Evolutionary conservation across 306 rosid genomes (phyloP).

Genomic region (Quercus ilex): DNA sequence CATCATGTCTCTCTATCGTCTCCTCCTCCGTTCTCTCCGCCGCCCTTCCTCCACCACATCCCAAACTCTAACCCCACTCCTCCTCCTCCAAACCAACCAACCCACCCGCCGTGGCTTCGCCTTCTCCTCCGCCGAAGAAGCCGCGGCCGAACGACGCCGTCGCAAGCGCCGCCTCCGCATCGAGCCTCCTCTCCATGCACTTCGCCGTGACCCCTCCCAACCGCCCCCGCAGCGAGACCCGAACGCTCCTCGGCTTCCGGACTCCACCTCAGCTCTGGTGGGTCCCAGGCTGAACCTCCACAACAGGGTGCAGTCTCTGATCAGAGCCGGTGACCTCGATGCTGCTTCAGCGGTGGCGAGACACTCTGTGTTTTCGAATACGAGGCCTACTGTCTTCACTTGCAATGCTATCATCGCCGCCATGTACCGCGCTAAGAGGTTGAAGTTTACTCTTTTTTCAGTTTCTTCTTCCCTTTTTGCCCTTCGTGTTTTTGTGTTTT

Average conservation of each 20-base stretch:
- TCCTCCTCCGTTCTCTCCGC: slow-evolving; percentile 59
- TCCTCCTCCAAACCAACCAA: slow-evolving; percentile 8
- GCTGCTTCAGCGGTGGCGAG: slow-evolving; percentile 84
- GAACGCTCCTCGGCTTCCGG: slow-evolving; percentile 86
- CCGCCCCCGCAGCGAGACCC: slow-evolving; percentile 59
- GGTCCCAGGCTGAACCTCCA: slow-evolving; percentile 89
- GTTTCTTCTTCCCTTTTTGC: background rate
- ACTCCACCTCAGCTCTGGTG: slow-evolving; percentile 71
- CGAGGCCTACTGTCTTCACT: slow-evolving; percentile 97
- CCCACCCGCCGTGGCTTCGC: slow-evolving; percentile 36
- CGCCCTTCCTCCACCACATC: slow-evolving; percentile 20
- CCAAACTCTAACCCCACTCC: slow-evolving; percentile 5
- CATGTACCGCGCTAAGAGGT: slow-evolving; percentile 85
- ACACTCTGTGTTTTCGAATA: slow-evolving; percentile 73
- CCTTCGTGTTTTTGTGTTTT: no score
- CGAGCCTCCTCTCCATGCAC: slow-evolving; percentile 86
- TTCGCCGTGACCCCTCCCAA: slow-evolving; percentile 62
- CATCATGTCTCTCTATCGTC: slow-evolving; percentile 53
- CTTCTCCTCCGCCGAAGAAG: slow-evolving; percentile 92
- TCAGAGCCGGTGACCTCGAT: slow-evolving; percentile 87
- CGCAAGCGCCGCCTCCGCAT: slow-evolving; percentile 85
- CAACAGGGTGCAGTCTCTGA: slow-evolving; percentile 88
- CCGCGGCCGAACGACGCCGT: slow-evolving; percentile 91
- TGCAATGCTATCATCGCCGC: slow-evolving; percentile 93
- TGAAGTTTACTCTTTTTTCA: background rate